phyloP scores from a whole-genome alignment of 345 rosid species.

The Pistacia vera region DNA sequence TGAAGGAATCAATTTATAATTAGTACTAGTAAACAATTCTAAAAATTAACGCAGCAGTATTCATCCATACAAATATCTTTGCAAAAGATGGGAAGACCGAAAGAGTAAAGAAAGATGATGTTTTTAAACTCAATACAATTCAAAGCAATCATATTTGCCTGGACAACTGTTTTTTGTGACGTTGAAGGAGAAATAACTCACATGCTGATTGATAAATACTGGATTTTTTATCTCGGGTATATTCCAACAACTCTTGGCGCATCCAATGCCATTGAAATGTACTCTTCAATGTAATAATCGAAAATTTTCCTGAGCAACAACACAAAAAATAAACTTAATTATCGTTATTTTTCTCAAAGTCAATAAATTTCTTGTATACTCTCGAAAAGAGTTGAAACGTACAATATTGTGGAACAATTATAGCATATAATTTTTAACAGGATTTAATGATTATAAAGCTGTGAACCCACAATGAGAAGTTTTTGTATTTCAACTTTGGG shows the following conservation, averaged over 20 bases:
- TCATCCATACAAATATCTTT: background rate
- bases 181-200: slow-evolving; percentile 35
- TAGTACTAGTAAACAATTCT: background rate
- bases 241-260: slow-evolving; percentile 91
- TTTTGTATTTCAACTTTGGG: background rate
- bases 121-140: background rate
- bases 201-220: slow-evolving; percentile 77
- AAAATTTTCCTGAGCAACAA: slow-evolving; percentile 66
- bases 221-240: slow-evolving; percentile 99
- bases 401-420: background rate
- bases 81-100: background rate
- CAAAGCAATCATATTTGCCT: background rate
- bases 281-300: slow-evolving; percentile 88
- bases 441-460: background rate
- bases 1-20: slow-evolving; percentile 11
- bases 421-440: background rate
- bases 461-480: background rate
- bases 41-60: background rate
- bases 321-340: slow-evolving; percentile 5
- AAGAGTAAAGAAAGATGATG: background rate
- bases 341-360: background rate
- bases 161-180: background rate
- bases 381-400: background rate
- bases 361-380: background rate
- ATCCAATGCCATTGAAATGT: slow-evolving; percentile 80